Percentiles rank a stretch among this genome's conserved stretches.
phyloP scores from a whole-genome alignment of 2,329 filamentous ascomycete species.

The Ophioceras dolichostomum region DNA sequence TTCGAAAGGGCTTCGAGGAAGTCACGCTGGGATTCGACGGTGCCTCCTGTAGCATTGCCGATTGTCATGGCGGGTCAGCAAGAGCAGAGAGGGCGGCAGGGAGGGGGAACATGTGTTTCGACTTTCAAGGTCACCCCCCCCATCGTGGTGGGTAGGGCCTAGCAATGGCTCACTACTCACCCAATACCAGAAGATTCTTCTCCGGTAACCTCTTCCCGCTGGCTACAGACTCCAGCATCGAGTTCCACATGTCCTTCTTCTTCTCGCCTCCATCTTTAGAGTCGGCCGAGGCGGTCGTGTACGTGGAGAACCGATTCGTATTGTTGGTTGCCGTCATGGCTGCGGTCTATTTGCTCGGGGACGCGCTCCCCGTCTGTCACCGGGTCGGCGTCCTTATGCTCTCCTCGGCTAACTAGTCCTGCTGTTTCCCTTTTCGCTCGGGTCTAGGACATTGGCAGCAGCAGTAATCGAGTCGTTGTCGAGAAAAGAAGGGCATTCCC shows the following conservation, averaged over 20 bases:
- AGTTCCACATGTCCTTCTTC: slow-evolving; percentile 89
- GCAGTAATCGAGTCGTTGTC: too few relatives aligned
- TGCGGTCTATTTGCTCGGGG: too few relatives aligned
- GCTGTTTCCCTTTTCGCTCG: too few relatives aligned
- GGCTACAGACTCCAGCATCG: slow-evolving; percentile 81
- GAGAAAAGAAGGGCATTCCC: too few relatives aligned
- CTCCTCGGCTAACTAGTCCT: too few relatives aligned
- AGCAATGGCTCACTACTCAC: slow-evolving; percentile 29
- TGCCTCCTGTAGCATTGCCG: slow-evolving; percentile 55
- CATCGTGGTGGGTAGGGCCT: neutral
- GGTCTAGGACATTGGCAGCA: too few relatives aligned
- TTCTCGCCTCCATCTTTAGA: slow-evolving; percentile 57
- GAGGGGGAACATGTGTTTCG: too few relatives aligned
- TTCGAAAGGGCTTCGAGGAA: slow-evolving; percentile 58
- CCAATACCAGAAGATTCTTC: slow-evolving; percentile 81
- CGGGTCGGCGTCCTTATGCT: too few relatives aligned
- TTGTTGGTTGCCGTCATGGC: slow-evolving; percentile 41
- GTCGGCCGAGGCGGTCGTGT: slow-evolving; percentile 42
- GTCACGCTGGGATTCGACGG: slow-evolving; percentile 70
- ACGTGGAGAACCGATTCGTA: slow-evolving; percentile 44
- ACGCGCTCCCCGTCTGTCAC: too few relatives aligned
- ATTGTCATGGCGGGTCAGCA: too few relatives aligned
- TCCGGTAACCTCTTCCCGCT: slow-evolving; percentile 83
- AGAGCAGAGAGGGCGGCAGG: too few relatives aligned
- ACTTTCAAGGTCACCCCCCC: too few relatives aligned